A percentile compares a stretch with the other conserved stretches of the same genome.
phyloP scores from a whole-genome alignment of 1,284 basidiomycete species.

The Cutaneotrichosporon mucoides region DNA sequence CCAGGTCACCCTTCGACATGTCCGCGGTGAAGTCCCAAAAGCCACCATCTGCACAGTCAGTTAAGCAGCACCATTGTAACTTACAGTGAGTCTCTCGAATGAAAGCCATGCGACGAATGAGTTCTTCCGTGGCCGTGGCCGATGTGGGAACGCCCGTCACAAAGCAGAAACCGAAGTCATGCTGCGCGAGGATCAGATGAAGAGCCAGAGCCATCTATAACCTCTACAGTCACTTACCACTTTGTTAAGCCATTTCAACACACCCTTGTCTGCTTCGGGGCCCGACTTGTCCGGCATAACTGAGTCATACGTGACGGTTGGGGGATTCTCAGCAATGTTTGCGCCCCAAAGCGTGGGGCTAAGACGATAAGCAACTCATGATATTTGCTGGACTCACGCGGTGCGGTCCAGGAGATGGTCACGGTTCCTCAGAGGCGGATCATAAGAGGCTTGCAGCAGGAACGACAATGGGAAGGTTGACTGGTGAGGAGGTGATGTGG shows the following conservation, averaged over 20 bases:
- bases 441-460: constrained; percentile 22
- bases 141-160: constrained; percentile 75
- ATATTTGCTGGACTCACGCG: neutral
- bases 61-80: too few relatives aligned
- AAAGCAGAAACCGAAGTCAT: constrained; percentile 85
- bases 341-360: constrained; percentile 79
- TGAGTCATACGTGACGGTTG: constrained; percentile 68
- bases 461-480: constrained; percentile 66
- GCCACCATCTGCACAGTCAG: constrained; percentile 61
- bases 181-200: constrained; percentile 50
- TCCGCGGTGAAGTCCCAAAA: constrained; percentile 98
- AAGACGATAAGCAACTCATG: neutral
- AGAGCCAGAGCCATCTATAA: neutral
- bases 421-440: constrained; percentile 21
- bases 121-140: constrained; percentile 75
- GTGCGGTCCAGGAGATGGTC: too few relatives aligned
- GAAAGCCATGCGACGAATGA: constrained; percentile 73
- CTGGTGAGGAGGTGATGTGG: constrained; percentile 56
- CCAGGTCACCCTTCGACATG: constrained; percentile 81
- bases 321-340: constrained; percentile 69
- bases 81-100: constrained; percentile 91
- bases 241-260: constrained; percentile 76
- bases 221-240: constrained; percentile 57
- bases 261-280: constrained; percentile 55
- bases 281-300: constrained; percentile 56